phyloP scores from a whole-genome alignment of 805 yeast genomes.

The Yarrowia divulgata region DNA sequence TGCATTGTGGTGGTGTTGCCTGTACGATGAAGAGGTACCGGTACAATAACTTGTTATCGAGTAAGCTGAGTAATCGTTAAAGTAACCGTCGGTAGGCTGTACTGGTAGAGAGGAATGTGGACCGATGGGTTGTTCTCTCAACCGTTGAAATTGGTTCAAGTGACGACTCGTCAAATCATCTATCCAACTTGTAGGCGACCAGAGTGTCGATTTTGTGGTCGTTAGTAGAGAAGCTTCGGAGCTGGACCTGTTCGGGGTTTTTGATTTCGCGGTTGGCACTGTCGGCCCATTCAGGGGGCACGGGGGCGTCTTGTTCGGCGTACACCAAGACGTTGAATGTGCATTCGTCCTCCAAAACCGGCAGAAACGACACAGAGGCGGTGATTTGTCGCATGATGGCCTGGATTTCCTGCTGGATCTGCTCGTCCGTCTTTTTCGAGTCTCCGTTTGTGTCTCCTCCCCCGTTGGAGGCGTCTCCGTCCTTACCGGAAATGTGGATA shows the following conservation, averaged over 20 bases:
- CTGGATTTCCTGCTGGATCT: conserved; percentile 78
- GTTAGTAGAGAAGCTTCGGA: conserved; percentile 71
- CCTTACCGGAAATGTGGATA: conserved; percentile 54
- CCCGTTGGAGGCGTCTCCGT: background rate
- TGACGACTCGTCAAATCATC: background rate
- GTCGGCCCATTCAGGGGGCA: conserved; percentile 87
- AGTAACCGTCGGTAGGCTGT: no score
- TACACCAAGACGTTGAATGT: conserved; percentile 87
- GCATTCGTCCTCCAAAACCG: conserved; percentile 68
- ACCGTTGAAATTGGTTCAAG: background rate
- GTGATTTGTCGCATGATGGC: conserved; percentile 87
- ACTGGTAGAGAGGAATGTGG: no score
- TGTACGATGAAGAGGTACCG: no score
- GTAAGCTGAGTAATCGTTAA: no score
- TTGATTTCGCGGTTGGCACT: conserved; percentile 65
- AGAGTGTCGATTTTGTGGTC: conserved; percentile 74
- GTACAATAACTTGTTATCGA: no score
- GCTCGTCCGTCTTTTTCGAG: conserved; percentile 52
- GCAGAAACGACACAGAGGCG: conserved; percentile 84
- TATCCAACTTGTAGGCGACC: conserved; percentile 63
- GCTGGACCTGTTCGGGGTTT: conserved; percentile 71
- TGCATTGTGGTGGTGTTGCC: background rate
- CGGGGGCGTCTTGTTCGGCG: conserved; percentile 66
- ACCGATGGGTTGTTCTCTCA: no score
- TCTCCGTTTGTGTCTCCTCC: background rate